Base-by-base conservation (phyloP, 768 basidiomycete genomes). In the Punctularia strigosozonata region DNA sequence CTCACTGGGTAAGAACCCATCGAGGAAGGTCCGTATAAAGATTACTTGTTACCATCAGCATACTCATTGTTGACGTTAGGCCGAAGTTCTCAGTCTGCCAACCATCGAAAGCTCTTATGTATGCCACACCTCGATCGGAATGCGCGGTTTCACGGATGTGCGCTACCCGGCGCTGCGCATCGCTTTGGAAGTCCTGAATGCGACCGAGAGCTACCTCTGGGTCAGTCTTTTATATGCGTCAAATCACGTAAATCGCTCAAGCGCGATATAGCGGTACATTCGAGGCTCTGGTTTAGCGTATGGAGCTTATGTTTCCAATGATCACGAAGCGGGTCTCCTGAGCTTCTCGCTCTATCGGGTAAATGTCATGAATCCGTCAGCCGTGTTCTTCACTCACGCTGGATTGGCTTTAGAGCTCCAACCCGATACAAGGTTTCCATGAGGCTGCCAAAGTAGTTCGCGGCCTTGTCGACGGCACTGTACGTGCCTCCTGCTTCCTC, bases 241-340 rank as follows among this genome's bases (percentile, higher is more conserved):
- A 28, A 8, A 28, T 8, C 26, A 28, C 15, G 26, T 28, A 8
- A 28, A 8, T 28, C 26, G 15, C 15, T 8, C 10, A 8, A 8
- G 10, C 26, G 15, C 26, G 26, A 25, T 45, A 2, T 43, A 87
- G 83, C 75, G 81, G 19, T 84, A 81, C 44, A 89, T 99, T 43
- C 81, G 95, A 30, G 95, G 95, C 5, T 81, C 88, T 40, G 95
- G 95, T 17, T 62, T 99, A 24, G 95, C 95, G 4, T 98, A 95
- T 47, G 88, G 90, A n/a, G 88, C 88, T 20, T 76, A 77, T 49
- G 66, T 82, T 23, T 67, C 68, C 0, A 54, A 79, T 23, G 88
- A 92, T 48, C 62, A 77, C 23, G 91, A 95, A 59, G 69, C 80
- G 18, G 89, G 89, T 2, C 59, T 81, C 8, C 59, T 89, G 20